phyloP scores from a whole-genome alignment of 352 stramenopile species.

The Phytophthora tentaculata region DNA sequence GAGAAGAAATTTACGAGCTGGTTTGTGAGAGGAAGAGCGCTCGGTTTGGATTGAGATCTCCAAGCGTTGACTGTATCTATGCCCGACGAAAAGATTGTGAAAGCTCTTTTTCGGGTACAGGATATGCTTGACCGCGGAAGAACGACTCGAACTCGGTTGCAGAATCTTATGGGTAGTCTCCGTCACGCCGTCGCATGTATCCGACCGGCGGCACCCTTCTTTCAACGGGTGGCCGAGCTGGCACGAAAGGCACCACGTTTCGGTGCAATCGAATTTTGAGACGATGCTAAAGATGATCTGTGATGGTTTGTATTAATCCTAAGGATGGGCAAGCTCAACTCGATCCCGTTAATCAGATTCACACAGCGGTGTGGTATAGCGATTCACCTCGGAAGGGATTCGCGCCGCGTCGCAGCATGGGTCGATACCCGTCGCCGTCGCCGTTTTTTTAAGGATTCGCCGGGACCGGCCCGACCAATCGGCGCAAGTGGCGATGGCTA shows the following conservation, averaged over 20 bases:
- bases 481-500: too few relatives aligned
- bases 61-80: neutral
- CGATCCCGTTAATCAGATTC: neutral
- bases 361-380: neutral
- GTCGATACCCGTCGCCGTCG: too few relatives aligned
- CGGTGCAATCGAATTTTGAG: neutral
- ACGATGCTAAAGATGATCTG: neutral
- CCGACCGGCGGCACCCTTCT: conserved; percentile 6
- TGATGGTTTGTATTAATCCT: neutral
- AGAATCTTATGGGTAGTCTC: conserved; percentile 7
- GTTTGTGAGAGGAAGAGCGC: neutral
- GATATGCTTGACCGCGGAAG: neutral
- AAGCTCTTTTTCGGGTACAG: neutral
- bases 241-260: neutral
- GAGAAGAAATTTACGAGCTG: conserved; percentile 7
- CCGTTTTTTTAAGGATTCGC: too few relatives aligned
- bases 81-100: neutral
- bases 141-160: conserved; percentile 4
- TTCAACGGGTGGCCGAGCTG: conserved; percentile 2
- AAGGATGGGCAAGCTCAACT: neutral
- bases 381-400: too few relatives aligned
- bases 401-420: too few relatives aligned
- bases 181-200: conserved; percentile 11
- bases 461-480: too few relatives aligned
- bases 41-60: conserved; percentile 13